phyloP scores from a whole-genome alignment of 83 land plant genomes.

The Isoetes engelmannii region DNA sequence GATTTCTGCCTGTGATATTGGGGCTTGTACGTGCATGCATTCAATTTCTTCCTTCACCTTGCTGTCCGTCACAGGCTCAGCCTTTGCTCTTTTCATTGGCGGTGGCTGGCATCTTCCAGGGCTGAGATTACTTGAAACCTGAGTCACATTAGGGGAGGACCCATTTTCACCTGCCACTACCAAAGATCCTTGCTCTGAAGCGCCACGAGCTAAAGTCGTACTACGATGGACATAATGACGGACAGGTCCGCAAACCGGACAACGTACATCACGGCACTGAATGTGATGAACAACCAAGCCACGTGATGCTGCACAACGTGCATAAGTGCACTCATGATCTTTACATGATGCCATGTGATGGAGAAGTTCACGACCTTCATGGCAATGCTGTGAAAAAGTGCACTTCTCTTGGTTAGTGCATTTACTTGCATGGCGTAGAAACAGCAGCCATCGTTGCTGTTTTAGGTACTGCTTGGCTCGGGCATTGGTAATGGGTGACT shows the following conservation, averaged over 20 bases:
- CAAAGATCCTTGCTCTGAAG: constrained; percentile 17
- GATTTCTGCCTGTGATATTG: constrained; percentile 17
- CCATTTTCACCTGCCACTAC: constrained; percentile 15
- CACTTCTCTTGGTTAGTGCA: not conserved
- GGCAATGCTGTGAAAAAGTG: not conserved
- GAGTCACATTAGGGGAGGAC: constrained; percentile 1
- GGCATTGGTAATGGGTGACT: not conserved
- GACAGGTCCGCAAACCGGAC: constrained; percentile 3
- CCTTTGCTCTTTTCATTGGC: constrained; percentile 40
- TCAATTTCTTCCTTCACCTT: constrained; percentile 9
- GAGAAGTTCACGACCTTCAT: not conserved
- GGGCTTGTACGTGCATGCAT: constrained; percentile 10
- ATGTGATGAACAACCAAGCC: not conserved
- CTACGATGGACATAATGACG: constrained; percentile 3
- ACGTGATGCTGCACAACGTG: not conserved
- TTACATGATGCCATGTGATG: not conserved
- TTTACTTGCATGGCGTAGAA: not conserved
- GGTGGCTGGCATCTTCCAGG: constrained; percentile 31
- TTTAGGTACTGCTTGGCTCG: not conserved
- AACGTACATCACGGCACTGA: constrained; percentile 11
- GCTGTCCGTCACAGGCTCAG: constrained; percentile 23
- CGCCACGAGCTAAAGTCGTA: constrained; percentile 8
- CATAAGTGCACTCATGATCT: not conserved
- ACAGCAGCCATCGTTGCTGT: not conserved
- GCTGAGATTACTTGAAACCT: constrained; percentile 14